phyloP scores from a whole-genome alignment of 306 rosid genomes.

The Ormosia emarginata region DNA sequence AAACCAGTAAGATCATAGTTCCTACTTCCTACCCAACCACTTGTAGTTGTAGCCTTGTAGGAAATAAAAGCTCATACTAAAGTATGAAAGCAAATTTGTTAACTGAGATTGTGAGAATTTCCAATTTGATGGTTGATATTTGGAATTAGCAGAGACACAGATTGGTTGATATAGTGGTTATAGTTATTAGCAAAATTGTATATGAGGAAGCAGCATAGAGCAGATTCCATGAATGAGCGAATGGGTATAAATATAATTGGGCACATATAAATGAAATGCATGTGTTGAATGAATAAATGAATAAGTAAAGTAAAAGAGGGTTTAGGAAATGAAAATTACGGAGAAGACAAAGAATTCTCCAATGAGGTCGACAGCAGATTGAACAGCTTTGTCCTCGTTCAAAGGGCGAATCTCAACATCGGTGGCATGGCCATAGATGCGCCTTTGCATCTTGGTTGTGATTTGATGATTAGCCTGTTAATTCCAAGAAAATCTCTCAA shows the following conservation, averaged over 20 bases:
- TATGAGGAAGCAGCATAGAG: not conserved
- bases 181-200: not conserved
- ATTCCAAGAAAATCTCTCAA: too few species aligned
- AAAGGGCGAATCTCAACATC: constrained; percentile 86
- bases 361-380: constrained; percentile 83
- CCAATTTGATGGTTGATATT: too few species aligned
- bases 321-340: constrained; percentile 26
- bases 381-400: constrained; percentile 92
- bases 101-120: too few species aligned
- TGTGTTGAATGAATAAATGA: not conserved
- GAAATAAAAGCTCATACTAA: not conserved
- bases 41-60: not conserved
- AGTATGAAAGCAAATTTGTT: too few species aligned
- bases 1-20: not conserved
- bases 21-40: not conserved
- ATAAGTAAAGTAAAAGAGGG: not conserved
- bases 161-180: too few species aligned
- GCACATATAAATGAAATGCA: not conserved
- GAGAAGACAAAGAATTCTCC: constrained; percentile 88
- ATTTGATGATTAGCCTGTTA: constrained; percentile 68
- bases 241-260: not conserved
- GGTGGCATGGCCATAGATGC: constrained; percentile 79
- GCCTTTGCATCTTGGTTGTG: constrained; percentile 78
- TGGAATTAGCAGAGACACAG: too few species aligned
- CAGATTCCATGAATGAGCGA: not conserved